phyloP scores from a whole-genome alignment of 2,329 filamentous ascomycete species.

The Aspergillus aculeatus region DNA sequence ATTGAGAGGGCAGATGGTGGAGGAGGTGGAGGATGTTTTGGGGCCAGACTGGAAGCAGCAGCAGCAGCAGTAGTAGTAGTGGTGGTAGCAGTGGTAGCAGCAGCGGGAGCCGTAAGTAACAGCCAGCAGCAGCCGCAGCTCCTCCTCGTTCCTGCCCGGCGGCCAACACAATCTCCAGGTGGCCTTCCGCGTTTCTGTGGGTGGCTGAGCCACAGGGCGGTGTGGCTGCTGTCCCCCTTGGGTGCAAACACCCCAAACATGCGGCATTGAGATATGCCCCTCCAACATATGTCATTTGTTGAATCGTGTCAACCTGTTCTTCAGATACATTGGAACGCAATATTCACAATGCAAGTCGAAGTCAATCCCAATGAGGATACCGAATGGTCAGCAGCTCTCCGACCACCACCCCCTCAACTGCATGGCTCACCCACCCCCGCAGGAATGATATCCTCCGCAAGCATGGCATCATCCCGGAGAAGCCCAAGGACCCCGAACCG shows the following conservation, averaged over 20 bases:
- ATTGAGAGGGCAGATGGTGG: conserved; percentile 11
- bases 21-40: conserved; percentile 16
- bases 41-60: neutral
- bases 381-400: conserved; percentile 68
- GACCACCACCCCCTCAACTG: conserved; percentile 7
- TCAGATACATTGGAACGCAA: neutral
- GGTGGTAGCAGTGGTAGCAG: no score
- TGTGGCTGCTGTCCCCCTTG: conserved; percentile 12
- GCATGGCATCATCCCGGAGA: conserved; percentile 96
- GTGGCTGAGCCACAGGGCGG: conserved; percentile 24
- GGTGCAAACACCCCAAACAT: conserved; percentile 42
- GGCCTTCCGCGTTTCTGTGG: conserved; percentile 40
- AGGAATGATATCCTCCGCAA: conserved; percentile 99
- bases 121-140: conserved; percentile 18
- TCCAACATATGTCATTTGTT: neutral
- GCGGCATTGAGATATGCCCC: conserved; percentile 25
- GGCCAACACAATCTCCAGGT: conserved; percentile 35
- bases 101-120: neutral
- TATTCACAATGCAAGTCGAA: conserved; percentile 64
- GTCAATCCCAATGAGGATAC: conserved; percentile 96
- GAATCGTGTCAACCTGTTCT: neutral
- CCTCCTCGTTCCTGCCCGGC: conserved; percentile 13
- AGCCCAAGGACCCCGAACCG: conserved; percentile 89
- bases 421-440: conserved; percentile 16
- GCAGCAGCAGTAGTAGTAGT: no score